Evolutionary conservation across 441 rosid species (phyloP), one percentile per base, ranked within the genome.

Genomic region (Francoa sonchifolia): DNA sequence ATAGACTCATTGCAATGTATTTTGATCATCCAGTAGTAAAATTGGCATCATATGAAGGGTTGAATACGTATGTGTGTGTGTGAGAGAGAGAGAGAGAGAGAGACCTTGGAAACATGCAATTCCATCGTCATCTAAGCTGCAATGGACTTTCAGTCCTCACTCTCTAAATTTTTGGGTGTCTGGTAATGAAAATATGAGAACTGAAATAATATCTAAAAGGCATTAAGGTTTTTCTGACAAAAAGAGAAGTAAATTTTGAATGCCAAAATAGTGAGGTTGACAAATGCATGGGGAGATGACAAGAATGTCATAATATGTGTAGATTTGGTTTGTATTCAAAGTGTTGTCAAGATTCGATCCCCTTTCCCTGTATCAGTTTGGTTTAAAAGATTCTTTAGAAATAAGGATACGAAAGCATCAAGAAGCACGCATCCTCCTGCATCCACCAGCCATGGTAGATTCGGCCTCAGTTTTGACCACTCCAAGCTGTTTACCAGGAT

Each of bases 371-470:
- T n/a, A n/a, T n/a, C n/a, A n/a, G n/a, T n/a, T n/a, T n/a, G n/a
- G n/a, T n/a, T 7, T 29, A 48, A 27, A 42, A 30, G 12, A 12
- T 1, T 17, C 13, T 19, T 0, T 7, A 18, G 19, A 30, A 11
- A 40, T 6, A 50, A 70, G 77, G 84, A 62, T 84, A 80, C 95
- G 39, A 78, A 71, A 50, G 63, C 39, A 62, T 81, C 95, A 33
- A 81, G 95, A 42, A 81, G 45, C 38, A 81, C 83, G 14, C 95
- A 81, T 19, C 92, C 95, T 54, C 75, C 76, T 27, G 92, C 95
- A 63, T 84, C 95, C 20, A 67, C 92, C 44, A 84, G 67, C 92
- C 95, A 81, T 8, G 92, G 95, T 34, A 81, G 58, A 66, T 81
- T 85, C 12, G 88, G 76, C 50, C 57, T 69, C 56, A 84, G 44